These are phyloP conservation scores for Penicillium verrucosum DNA, from an alignment of 2,329 filamentous ascomycete species.

Conservation along the genomic window DNA sequence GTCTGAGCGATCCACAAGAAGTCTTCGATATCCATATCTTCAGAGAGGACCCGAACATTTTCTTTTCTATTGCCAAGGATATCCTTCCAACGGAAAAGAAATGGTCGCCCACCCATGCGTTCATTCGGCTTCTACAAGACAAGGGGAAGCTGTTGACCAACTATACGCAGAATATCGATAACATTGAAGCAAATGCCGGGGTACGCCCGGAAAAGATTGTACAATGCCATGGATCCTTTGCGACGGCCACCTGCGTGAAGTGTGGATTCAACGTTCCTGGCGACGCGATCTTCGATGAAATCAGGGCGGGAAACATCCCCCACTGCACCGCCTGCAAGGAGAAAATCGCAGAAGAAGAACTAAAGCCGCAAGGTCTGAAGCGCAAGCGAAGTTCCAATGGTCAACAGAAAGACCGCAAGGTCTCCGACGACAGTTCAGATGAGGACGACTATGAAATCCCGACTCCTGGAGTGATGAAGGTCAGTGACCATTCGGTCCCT, in stretches of 20 bases:
- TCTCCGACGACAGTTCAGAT: conserved; percentile 54
- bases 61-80: conserved; percentile 87
- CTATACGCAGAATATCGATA: conserved; percentile 99
- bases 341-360: conserved; percentile 44
- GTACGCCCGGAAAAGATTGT: conserved; percentile 78
- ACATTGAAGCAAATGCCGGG: conserved; percentile 83
- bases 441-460: conserved; percentile 63
- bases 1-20: conserved; percentile 80
- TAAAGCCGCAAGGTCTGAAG: conserved; percentile 49
- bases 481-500: conserved; percentile 14
- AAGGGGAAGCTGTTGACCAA: conserved; percentile 89
- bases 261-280: conserved; percentile 73
- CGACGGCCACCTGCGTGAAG: conserved; percentile 81
- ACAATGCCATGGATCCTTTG: conserved; percentile 95
- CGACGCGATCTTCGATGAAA: conserved; percentile 73
- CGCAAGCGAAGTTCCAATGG: conserved; percentile 53
- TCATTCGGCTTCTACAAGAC: conserved; percentile 84
- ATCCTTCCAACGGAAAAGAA: conserved; percentile 77
- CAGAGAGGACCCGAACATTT: conserved; percentile 78
- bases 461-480: conserved; percentile 76
- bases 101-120: conserved; percentile 89
- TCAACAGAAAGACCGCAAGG: conserved; percentile 51
- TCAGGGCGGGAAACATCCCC: conserved; percentile 72
- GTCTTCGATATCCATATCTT: conserved; percentile 92
- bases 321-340: conserved; percentile 69